Evolutionary conservation across 306 rosid species (phyloP), one percentile per base, ranked within the genome.

Genomic region (Cicer judaicum): DNA sequence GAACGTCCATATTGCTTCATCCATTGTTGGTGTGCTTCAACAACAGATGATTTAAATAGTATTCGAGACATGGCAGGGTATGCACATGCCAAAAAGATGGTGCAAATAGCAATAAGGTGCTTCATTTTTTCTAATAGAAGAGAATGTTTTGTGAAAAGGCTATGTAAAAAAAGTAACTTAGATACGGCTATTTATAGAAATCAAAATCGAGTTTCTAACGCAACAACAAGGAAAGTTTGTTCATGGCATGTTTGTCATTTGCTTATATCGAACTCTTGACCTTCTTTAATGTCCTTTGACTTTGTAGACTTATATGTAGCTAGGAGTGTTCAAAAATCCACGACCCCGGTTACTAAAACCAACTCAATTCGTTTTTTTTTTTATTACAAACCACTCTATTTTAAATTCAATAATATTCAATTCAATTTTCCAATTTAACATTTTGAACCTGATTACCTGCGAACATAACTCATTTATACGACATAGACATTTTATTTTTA

Each of bases 11-110:
- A 6, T 16, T 73, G 62, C 0, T 0, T 8, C 77, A 61, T 75
- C 92, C 90, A 82, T 44, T 70, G 64, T 46, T 60, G 54, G 36
- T 80, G 84, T 21, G 36, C 36, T 8, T 60, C 48, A 3, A 46
- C 40, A 80, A 72, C 64, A 13, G 80, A 61, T 60, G 59, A 72
- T 57, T 83, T 81, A 5, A 10, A n/a, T 65, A 76, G 15, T 1
- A 68, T 19, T 71, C 74, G 78, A 57, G 80, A 79, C 72, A 43
- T 69, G 68, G 72, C 76, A 18, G 56, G 72, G 15, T 68, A 64
- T 8, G 79, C 70, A 75, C 72, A 69, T 44, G 64, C 42, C 41
- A 40, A 72, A 2, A 82, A 60, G 13, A 80, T 61, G 0, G 71
- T 1, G 13, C 56, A 56, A 38, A 79, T 0, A 21, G 9, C n/a